Conservation (phyloP, 352 stramenopile species). For the Pythium brassicae region DNA sequence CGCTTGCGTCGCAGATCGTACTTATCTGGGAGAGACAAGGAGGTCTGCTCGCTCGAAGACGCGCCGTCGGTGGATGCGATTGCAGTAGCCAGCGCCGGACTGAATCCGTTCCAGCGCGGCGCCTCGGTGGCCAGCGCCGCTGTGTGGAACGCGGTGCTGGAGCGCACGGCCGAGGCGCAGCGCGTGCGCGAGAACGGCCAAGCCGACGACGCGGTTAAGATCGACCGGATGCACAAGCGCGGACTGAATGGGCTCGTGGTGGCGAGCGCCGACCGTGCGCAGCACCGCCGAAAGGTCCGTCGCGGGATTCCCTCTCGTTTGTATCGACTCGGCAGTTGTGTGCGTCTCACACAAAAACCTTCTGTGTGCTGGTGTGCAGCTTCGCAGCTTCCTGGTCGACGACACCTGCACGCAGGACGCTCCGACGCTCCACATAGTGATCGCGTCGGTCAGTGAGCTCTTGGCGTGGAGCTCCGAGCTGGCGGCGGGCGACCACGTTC, state of each 20-base stretch:
- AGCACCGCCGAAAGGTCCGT: constrained; percentile 11
- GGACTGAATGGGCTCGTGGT: constrained; percentile 29
- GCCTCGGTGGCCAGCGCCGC: not conserved
- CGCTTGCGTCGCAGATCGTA: constrained; percentile 4
- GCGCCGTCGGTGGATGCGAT: not conserved
- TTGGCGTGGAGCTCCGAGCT: constrained; percentile 34
- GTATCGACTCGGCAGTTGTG: constrained; percentile 6
- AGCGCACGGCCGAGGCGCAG: not conserved
- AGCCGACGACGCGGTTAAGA: not conserved
- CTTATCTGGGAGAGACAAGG: not conserved
- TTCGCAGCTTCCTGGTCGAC: constrained; percentile 25
- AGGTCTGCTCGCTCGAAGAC: not conserved
- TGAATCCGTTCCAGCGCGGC: constrained; percentile 14
- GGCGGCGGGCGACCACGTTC: constrained; percentile 17
- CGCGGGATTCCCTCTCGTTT: not conserved
- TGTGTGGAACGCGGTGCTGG: not conserved
- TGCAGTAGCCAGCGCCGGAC: not conserved
- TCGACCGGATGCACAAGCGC: constrained; percentile 16
- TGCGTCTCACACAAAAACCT: not conserved
- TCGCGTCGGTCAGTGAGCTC: constrained; percentile 34
- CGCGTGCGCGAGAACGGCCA: not conserved
- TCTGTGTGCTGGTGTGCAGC: constrained; percentile 9
- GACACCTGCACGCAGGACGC: constrained; percentile 21
- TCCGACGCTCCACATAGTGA: constrained; percentile 37
- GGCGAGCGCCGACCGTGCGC: constrained; percentile 6